Percentiles rank a stretch among this genome's conserved stretches.
phyloP scores from a whole-genome alignment of 768 basidiomycete species.

The Kondoa subrosea region DNA sequence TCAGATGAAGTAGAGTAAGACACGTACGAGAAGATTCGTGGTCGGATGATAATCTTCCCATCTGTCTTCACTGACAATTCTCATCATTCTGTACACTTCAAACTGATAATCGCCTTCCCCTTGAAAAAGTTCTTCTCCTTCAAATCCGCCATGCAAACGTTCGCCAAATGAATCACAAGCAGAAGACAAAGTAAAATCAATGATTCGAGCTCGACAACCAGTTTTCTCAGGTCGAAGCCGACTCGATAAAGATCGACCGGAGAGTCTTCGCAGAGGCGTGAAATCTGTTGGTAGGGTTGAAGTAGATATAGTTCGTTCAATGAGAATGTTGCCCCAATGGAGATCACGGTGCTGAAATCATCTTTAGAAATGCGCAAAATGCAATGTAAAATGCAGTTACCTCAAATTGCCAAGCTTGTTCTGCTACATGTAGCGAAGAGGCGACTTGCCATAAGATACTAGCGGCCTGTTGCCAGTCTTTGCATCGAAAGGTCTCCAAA shows the following conservation, averaged over 20 bases:
- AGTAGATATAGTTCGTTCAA: slow-evolving; percentile 37
- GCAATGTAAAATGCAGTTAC: slow-evolving; percentile 38
- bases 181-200: slow-evolving; percentile 84
- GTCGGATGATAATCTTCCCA: slow-evolving; percentile 68
- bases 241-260: not conserved
- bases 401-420: slow-evolving; percentile 68
- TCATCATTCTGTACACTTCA: slow-evolving; percentile 84
- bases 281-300: slow-evolving; percentile 34
- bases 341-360: slow-evolving; percentile 74
- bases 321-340: slow-evolving; percentile 93
- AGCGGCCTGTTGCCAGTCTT: slow-evolving; percentile 65
- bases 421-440: slow-evolving; percentile 58
- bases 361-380: not conserved
- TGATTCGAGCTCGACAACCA: slow-evolving; percentile 65
- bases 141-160: slow-evolving; percentile 50
- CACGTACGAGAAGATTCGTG: slow-evolving; percentile 74
- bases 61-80: slow-evolving; percentile 40
- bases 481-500: slow-evolving; percentile 66
- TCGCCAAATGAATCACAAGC: slow-evolving; percentile 39
- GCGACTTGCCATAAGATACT: slow-evolving; percentile 83
- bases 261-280: slow-evolving; percentile 23
- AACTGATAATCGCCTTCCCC: slow-evolving; percentile 85
- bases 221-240: slow-evolving; percentile 29
- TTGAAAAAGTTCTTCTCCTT: slow-evolving; percentile 72
- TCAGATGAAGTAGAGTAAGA: not conserved